Base-by-base conservation (phyloP, 306 rosid genomes). In the Amphicarpaea edgeworthii region DNA sequence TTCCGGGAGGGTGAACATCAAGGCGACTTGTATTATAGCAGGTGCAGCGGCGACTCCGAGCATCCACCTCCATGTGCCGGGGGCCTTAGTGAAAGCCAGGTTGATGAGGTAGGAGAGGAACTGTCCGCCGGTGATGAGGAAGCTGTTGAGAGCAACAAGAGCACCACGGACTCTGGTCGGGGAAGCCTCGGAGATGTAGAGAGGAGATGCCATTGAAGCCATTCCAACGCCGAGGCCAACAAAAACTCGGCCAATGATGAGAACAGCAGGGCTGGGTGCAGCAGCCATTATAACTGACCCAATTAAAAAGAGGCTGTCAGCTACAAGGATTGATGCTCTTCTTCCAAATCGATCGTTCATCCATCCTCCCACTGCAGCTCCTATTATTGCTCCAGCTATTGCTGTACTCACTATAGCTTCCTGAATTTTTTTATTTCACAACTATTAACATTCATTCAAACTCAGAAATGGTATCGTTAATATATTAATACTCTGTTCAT, bases 51-150 rank as follows among this genome's bases (percentile, higher is more conserved):
- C 91, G 37, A 87, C 86, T n/a, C 94, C 94, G 38, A 85, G 85
- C 94, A 89, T 89, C 94, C 91, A 89, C 73, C 94, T 82, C 94
- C 93, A 89, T 17, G 91, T 85, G 7, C 89, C 93, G 0, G 77
- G 82, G 3, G 85, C 77, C 86, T 62, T 82, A 24, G 91, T 87
- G 77, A 90, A 86, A 57, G 87, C 91, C 81, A 90, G 76, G 82
- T 90, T 90, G 72, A 90, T 87, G 72, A 87, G 90, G 78, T 90
- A 87, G 40, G 95, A 80, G 37, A 90, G 85, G 64, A 90, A 87
- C 40, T 90, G 95, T 7, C 95, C 95, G 0, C 92, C 95, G 34
- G 95, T 90, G 46, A 87, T 84, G 37, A 90, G 91, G 68, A 90
- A 87, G 28, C 83, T 82, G 53, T 90, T 90, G 40, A 85, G 84